These are phyloP conservation scores for Letharia columbiana DNA, from an alignment of 495 filamentous ascomycete species.

Conservation along the genomic window DNA sequence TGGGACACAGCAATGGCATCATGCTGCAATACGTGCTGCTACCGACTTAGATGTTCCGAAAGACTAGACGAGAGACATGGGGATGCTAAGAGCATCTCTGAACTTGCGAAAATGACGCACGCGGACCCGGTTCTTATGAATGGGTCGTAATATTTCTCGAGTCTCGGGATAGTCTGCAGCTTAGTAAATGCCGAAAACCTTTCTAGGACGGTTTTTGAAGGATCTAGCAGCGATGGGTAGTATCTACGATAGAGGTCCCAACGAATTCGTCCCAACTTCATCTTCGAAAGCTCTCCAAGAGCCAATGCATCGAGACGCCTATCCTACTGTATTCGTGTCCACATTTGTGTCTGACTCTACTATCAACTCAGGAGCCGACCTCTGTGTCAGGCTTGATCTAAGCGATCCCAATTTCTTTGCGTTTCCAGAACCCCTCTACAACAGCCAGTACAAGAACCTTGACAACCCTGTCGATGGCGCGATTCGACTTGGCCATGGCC, in stretches of 20 bases:
- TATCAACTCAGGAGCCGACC: not conserved
- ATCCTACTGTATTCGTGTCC: not conserved
- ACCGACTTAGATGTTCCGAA: slow-evolving; percentile 6
- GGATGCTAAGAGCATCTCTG: not conserved
- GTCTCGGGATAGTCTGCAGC: not conserved
- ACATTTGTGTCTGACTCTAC: not conserved
- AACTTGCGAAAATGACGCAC: not conserved
- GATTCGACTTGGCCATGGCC: slow-evolving; percentile 30
- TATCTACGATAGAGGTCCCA: slow-evolving; percentile 29
- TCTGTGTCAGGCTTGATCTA: slow-evolving; percentile 14
- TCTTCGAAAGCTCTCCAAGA: slow-evolving; percentile 32
- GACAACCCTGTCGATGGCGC: slow-evolving; percentile 26
- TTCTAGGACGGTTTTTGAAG: slow-evolving; percentile 16
- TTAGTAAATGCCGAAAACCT: not conserved
- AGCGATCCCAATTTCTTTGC: slow-evolving; percentile 26
- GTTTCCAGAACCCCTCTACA: slow-evolving; percentile 29
- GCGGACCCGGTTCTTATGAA: slow-evolving; percentile 1
- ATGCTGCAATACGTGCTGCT: slow-evolving; percentile 10
- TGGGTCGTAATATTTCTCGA: not conserved
- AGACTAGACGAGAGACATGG: slow-evolving; percentile 18
- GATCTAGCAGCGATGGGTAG: slow-evolving; percentile 37
- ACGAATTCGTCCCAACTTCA: slow-evolving; percentile 34
- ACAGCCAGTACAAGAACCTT: slow-evolving; percentile 28
- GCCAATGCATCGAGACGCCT: slow-evolving; percentile 24
- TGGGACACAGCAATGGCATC: not conserved